These are phyloP conservation scores for Leptoxyphium fumago DNA, from an alignment of 2,329 filamentous ascomycete genomes.

Conservation along the genomic window DNA sequence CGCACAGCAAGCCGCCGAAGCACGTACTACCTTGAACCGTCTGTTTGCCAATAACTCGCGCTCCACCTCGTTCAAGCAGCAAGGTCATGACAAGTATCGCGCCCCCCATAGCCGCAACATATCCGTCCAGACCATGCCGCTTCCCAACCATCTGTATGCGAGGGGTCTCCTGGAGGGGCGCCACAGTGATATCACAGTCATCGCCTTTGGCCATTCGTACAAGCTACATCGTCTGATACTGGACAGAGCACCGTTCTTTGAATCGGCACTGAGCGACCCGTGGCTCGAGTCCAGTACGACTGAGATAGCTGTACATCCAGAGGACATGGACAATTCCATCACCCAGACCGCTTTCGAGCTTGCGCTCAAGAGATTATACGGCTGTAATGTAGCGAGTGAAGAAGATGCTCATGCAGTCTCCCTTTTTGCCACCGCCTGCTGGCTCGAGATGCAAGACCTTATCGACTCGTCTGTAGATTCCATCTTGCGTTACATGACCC, in stretches of 20 bases:
- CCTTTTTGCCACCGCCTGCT: conserved; percentile 41
- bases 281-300: conserved; percentile 40
- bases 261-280: conserved; percentile 38
- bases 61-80: conserved; percentile 25
- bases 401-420: conserved; percentile 39
- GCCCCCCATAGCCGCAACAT: conserved; percentile 3
- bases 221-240: conserved; percentile 40
- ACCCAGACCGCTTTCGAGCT: conserved; percentile 39
- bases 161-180: conserved; percentile 36
- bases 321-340: conserved; percentile 40
- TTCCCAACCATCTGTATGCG: conserved; percentile 38
- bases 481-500: conserved; percentile 40
- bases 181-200: conserved; percentile 39
- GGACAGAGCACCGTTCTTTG: conserved; percentile 42
- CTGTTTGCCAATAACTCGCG: conserved; percentile 29
- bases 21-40: conserved; percentile 28
- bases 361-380: conserved; percentile 40
- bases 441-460: conserved; percentile 43
- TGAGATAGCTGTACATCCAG: conserved; percentile 37
- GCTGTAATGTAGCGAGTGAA: conserved; percentile 32
- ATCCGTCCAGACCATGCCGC: conserved; percentile 13
- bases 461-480: conserved; percentile 39
- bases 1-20: conserved; percentile 24
- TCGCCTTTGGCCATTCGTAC: conserved; percentile 38
- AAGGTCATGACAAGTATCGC: conserved; percentile 2